phyloP scores from a whole-genome alignment of 495 filamentous ascomycete species.

The Penicillium riverlandense region DNA sequence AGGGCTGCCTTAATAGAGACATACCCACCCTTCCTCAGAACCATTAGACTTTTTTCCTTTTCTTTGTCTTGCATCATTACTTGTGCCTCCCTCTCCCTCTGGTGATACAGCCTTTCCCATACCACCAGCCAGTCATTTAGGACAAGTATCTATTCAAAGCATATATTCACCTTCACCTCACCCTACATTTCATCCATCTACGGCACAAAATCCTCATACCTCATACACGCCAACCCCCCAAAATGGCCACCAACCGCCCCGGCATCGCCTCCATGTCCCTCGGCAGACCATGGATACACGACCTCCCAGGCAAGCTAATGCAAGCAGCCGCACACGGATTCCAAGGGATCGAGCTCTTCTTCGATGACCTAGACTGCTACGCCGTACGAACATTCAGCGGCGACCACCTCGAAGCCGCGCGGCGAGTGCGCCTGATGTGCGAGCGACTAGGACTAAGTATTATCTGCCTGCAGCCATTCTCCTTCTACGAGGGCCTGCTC shows the following conservation, averaged over 20 bases:
- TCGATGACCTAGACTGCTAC: constrained; percentile 66
- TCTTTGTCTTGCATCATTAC: too few relatives aligned
- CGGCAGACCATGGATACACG: constrained; percentile 59
- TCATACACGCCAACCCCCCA: neutral
- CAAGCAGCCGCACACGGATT: constrained; percentile 59
- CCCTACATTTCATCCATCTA: too few relatives aligned
- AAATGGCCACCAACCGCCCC: constrained; percentile 32
- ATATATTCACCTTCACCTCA: too few relatives aligned
- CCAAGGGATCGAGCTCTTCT: constrained; percentile 70
- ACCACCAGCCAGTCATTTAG: too few relatives aligned
- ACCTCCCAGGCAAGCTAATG: constrained; percentile 56
- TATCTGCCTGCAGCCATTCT: constrained; percentile 71
- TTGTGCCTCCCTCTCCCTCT: too few relatives aligned
- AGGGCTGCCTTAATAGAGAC: too few relatives aligned
- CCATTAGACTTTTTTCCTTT: too few relatives aligned
- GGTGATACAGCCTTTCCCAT: too few relatives aligned
- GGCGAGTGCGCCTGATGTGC: constrained; percentile 48
- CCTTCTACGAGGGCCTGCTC: constrained; percentile 68
- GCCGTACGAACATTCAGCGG: constrained; percentile 47
- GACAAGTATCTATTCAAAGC: neutral
- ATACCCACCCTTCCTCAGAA: too few relatives aligned
- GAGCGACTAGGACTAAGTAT: constrained; percentile 51
- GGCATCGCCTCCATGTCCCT: constrained; percentile 69
- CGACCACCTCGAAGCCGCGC: constrained; percentile 52
- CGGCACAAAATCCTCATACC: neutral